Evolutionary conservation across 495 filamentous ascomycete species (phyloP).

Genomic region (Talaromyces liani): DNA sequence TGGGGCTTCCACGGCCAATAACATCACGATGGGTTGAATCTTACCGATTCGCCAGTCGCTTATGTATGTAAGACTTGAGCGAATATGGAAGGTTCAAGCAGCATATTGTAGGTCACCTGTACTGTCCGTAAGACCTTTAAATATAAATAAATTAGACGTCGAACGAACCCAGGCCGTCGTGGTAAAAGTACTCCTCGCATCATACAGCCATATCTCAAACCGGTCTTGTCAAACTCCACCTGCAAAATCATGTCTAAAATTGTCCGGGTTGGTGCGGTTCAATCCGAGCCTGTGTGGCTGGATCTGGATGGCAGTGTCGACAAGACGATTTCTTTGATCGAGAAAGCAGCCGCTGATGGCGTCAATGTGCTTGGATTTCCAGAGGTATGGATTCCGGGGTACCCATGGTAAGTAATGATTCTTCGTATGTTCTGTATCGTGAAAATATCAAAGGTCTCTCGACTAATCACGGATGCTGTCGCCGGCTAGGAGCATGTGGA

Average conservation of each 20-base stretch:
- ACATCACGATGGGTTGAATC: background rate
- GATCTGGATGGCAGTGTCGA: conserved; percentile 23
- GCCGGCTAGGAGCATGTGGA: conserved; percentile 6
- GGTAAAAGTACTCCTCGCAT: background rate
- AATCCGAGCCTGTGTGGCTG: conserved; percentile 22
- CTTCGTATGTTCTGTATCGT: background rate
- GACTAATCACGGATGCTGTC: conserved; percentile 17
- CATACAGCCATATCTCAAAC: background rate
- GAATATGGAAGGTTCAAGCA: background rate
- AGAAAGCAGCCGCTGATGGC: conserved; percentile 19
- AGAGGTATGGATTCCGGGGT: conserved; percentile 31
- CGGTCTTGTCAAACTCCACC: background rate
- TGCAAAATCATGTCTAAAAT: background rate
- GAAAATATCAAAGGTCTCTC: background rate
- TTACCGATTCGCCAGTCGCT: background rate
- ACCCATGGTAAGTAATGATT: conserved; percentile 20
- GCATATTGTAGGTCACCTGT: background rate
- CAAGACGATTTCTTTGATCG: conserved; percentile 23
- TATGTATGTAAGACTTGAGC: background rate
- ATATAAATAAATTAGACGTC: background rate
- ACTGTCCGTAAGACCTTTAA: background rate
- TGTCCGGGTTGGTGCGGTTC: conserved; percentile 10
- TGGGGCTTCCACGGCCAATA: background rate
- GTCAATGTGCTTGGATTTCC: conserved; percentile 27
- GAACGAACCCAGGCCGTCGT: background rate